A percentile compares a stretch with the other conserved stretches of the same genome.
These are phyloP conservation scores for Patellaria atrata DNA, from an alignment of 495 filamentous ascomycete genomes.

Conservation along the genomic window DNA sequence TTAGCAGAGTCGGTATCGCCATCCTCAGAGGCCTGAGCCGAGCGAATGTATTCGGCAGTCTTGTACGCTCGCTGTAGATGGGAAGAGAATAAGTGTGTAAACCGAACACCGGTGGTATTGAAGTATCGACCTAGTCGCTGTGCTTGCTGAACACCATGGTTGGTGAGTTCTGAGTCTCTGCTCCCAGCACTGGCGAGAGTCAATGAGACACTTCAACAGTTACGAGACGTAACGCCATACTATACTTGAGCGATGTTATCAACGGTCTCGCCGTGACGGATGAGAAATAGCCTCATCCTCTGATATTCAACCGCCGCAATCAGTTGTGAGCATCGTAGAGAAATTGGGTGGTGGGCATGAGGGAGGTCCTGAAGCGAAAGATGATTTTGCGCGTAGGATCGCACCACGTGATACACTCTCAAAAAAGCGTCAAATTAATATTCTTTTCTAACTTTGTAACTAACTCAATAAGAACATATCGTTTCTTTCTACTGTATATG, in stretches of 20 bases:
- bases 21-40: conserved; percentile 29
- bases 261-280: conserved; percentile 78
- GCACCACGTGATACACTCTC: too few species aligned
- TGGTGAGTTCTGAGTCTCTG: conserved; percentile 65
- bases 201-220: too few species aligned
- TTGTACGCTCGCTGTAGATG: conserved; percentile 56
- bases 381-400: too few species aligned
- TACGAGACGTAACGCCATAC: conserved; percentile 32
- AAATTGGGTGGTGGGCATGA: too few species aligned
- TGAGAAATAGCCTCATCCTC: conserved; percentile 57
- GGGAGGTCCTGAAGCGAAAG: too few species aligned
- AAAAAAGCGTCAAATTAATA: too few species aligned
- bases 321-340: too few species aligned
- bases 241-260: conserved; percentile 67
- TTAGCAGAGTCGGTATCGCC: background rate
- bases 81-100: conserved; percentile 63
- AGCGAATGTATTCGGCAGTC: conserved; percentile 52
- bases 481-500: too few species aligned
- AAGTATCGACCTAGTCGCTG: conserved; percentile 48
- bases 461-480: too few species aligned
- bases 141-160: conserved; percentile 67
- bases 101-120: conserved; percentile 30
- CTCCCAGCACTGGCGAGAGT: conserved; percentile 62
- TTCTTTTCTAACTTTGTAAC: too few species aligned
- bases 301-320: background rate